These are phyloP conservation scores for Diplodia corticola DNA, from an alignment of 2,329 filamentous ascomycete species.

Conservation along the genomic window DNA sequence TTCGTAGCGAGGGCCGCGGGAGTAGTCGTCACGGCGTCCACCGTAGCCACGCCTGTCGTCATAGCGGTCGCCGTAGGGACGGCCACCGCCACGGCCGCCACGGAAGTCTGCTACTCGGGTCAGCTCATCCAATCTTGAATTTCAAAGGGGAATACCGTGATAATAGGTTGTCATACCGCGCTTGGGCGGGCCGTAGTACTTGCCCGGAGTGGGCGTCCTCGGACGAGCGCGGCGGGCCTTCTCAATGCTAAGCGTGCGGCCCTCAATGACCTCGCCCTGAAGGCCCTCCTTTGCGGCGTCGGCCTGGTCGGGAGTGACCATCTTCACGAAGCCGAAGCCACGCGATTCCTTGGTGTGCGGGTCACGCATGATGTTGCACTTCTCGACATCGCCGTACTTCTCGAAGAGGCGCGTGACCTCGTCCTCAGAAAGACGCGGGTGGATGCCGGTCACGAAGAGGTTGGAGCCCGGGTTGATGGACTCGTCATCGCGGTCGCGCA, in stretches of 20 bases:
- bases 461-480: slow-evolving; percentile 93
- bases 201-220: slow-evolving; percentile 93
- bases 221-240: slow-evolving; percentile 95
- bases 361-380: slow-evolving; percentile 99
- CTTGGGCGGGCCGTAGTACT: slow-evolving; percentile 99
- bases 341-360: slow-evolving; percentile 98
- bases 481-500: slow-evolving; percentile 62
- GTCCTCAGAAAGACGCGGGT: slow-evolving; percentile 83
- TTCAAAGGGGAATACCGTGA: slow-evolving; percentile 8
- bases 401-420: slow-evolving; percentile 95
- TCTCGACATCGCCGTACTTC: slow-evolving; percentile 98
- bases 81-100: slow-evolving; percentile 45
- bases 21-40: slow-evolving; percentile 51
- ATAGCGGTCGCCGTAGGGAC: slow-evolving; percentile 49
- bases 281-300: slow-evolving; percentile 96
- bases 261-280: slow-evolving; percentile 92
- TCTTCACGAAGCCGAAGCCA: slow-evolving; percentile 99
- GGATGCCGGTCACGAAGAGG: slow-evolving; percentile 97
- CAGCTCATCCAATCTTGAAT: slow-evolving; percentile 11
- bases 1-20: slow-evolving; percentile 44
- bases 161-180: slow-evolving; percentile 64
- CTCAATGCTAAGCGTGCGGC: slow-evolving; percentile 95
- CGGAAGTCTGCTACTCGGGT: slow-evolving; percentile 43
- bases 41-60: slow-evolving; percentile 42
- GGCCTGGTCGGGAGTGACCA: slow-evolving; percentile 91